Percentiles rank a stretch among this genome's conserved stretches.
Conservation (phyloP, 345 rosid species). For the Geranium rotundifolium region DNA sequence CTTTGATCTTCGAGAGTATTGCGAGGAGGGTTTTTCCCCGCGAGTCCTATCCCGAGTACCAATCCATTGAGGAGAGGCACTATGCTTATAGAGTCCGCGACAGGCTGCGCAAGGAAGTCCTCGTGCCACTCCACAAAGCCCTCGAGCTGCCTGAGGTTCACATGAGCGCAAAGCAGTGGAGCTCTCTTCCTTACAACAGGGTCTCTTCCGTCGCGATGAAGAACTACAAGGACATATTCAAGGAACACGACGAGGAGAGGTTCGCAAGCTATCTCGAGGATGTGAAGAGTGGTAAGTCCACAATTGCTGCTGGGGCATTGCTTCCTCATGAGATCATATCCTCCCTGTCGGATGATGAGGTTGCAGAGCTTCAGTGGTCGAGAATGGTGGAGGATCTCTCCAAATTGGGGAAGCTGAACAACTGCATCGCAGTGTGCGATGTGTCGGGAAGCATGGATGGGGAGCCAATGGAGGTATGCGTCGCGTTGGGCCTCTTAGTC, state of each 20-base stretch:
- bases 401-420: constrained; percentile 32
- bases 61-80: constrained; percentile 50
- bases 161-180: constrained; percentile 44
- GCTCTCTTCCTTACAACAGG: constrained; percentile 33
- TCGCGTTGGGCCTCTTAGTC: constrained; percentile 42
- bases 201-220: constrained; percentile 61
- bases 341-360: constrained; percentile 1
- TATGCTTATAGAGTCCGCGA: constrained; percentile 55
- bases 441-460: constrained; percentile 45
- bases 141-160: constrained; percentile 63
- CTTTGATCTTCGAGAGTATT: constrained; percentile 47
- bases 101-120: constrained; percentile 40
- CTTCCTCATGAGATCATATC: constrained; percentile 53
- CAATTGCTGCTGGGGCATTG: constrained; percentile 45
- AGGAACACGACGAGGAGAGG: constrained; percentile 31
- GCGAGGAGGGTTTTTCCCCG: constrained; percentile 37
- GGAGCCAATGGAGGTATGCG: constrained; percentile 42
- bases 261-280: constrained; percentile 32
- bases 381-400: constrained; percentile 45
- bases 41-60: constrained; percentile 35
- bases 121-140: constrained; percentile 41
- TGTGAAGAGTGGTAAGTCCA: constrained; percentile 35
- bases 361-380: constrained; percentile 42
- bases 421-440: constrained; percentile 47
- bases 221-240: constrained; percentile 40